A percentile compares a stretch with the other conserved stretches of the same genome.
Conservation (phyloP, 192 early-diverging fungal species). For the Coemansia sp. region DNA sequence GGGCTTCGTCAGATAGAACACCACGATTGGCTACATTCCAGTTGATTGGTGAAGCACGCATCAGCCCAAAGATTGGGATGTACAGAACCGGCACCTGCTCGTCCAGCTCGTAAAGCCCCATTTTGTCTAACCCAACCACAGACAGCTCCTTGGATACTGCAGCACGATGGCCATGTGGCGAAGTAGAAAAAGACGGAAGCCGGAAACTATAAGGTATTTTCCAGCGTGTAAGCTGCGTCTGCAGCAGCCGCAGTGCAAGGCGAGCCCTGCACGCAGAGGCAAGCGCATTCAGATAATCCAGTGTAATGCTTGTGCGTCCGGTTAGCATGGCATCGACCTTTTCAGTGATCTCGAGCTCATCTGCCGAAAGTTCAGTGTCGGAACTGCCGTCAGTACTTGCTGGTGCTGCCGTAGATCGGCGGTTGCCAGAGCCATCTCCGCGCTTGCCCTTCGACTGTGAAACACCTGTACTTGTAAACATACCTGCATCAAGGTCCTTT, state of each 20-base stretch:
- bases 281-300: conserved; percentile 53
- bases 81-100: conserved; percentile 53
- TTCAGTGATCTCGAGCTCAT: conserved; percentile 34
- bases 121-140: conserved; percentile 42
- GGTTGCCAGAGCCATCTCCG: not conserved
- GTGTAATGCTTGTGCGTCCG: conserved; percentile 43
- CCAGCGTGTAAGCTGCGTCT: conserved; percentile 47
- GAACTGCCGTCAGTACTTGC: not conserved
- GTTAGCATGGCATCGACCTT: conserved; percentile 46
- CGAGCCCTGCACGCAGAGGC: conserved; percentile 45
- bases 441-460: not conserved
- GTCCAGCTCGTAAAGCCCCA: conserved; percentile 53
- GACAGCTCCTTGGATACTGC: conserved; percentile 53
- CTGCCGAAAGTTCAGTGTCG: conserved; percentile 5
- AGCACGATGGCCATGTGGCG: conserved; percentile 49
- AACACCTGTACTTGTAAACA: not conserved
- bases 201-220: conserved; percentile 51
- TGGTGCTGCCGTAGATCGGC: not conserved
- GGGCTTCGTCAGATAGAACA: conserved; percentile 45
- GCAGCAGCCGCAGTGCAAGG: conserved; percentile 45
- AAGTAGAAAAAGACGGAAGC: conserved; percentile 52
- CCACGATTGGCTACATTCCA: conserved; percentile 44
- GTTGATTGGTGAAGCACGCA: conserved; percentile 53
- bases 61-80: conserved; percentile 43
- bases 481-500: conserved; percentile 8